These are phyloP conservation scores for Closterium sp. DNA, from an alignment of 139 green algal species.

Conservation along the genomic window DNA sequence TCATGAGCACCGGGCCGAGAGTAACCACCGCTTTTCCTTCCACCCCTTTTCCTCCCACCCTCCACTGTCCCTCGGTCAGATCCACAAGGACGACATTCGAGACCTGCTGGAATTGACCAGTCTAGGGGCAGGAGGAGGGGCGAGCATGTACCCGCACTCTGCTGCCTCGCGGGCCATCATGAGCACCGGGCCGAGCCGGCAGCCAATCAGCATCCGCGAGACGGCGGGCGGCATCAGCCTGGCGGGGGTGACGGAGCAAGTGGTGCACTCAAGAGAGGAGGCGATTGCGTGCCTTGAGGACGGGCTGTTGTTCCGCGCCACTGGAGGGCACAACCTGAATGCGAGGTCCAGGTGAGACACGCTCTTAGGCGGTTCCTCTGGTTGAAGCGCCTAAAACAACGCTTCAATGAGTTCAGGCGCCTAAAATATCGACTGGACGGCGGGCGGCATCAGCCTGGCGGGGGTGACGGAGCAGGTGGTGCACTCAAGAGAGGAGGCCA, in stretches of 20 bases:
- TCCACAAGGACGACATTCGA: conserved; percentile 15
- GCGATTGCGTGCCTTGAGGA: background rate
- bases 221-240: background rate
- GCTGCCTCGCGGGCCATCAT: background rate
- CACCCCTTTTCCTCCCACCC: too few relatives aligned
- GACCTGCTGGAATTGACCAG: background rate
- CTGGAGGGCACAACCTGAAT: background rate
- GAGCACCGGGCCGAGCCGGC: background rate
- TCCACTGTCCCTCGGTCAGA: too few relatives aligned
- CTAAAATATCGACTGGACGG: conserved; percentile 1
- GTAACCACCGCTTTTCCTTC: too few relatives aligned
- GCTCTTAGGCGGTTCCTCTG: too few relatives aligned
- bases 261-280: background rate
- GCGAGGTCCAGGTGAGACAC: background rate
- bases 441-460: background rate
- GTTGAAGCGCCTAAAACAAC: too few relatives aligned
- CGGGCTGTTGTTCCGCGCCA: background rate
- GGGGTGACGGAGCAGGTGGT: conserved; percentile 12
- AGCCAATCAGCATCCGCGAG: conserved; percentile 24
- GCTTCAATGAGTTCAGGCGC: too few relatives aligned
- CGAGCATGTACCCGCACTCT: background rate
- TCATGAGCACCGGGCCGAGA: background rate
- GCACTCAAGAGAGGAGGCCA: background rate
- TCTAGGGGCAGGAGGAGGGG: background rate
- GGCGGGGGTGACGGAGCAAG: conserved; percentile 2